phyloP scores from a whole-genome alignment of 495 filamentous ascomycete species.

The Xylaria sp. region DNA sequence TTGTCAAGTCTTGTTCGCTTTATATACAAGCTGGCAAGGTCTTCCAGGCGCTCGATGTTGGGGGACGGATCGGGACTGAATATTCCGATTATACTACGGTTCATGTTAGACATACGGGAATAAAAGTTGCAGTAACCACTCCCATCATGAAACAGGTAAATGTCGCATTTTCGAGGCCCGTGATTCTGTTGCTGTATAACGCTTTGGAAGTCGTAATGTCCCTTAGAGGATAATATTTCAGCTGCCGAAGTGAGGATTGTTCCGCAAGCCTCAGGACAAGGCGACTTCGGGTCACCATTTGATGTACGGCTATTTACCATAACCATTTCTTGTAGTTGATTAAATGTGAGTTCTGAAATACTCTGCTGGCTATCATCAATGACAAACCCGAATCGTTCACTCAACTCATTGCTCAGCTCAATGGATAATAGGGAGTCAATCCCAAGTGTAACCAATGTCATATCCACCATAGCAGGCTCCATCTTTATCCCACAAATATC shows the following conservation, averaged over 20 bases:
- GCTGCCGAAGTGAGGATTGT: background rate
- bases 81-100: constrained; percentile 50
- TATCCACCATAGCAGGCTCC: constrained; percentile 29
- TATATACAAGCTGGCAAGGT: constrained; percentile 45
- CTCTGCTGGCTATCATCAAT: constrained; percentile 17
- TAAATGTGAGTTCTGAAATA: constrained; percentile 23
- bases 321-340: constrained; percentile 11
- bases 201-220: background rate
- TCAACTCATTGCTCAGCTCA: constrained; percentile 32
- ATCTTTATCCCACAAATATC: constrained; percentile 24
- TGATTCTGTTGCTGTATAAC: constrained; percentile 39
- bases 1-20: constrained; percentile 52
- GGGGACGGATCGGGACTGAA: constrained; percentile 51
- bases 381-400: constrained; percentile 22
- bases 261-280: background rate
- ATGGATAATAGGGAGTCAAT: constrained; percentile 43
- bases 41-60: constrained; percentile 36
- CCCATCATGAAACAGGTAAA: constrained; percentile 63
- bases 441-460: constrained; percentile 36
- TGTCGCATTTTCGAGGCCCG: constrained; percentile 49
- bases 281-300: background rate
- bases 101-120: constrained; percentile 28
- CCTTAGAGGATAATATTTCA: background rate
- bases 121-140: constrained; percentile 59
- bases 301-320: background rate